Conservation (phyloP, 371 early-diverging fungal species). For the Circinella minor region DNA sequence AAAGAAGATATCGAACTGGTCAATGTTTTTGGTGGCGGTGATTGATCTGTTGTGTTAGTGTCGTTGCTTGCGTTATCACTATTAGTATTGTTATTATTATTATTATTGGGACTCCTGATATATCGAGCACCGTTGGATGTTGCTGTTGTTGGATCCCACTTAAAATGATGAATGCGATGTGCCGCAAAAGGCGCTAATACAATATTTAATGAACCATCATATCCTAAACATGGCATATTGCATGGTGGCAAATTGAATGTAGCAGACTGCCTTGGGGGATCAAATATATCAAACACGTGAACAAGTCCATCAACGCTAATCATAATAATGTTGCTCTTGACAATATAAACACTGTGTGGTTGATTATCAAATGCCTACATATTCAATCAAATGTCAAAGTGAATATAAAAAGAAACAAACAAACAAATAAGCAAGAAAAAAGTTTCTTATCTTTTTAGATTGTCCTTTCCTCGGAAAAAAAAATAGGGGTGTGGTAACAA, state of each 20-base stretch:
- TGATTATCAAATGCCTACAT: constrained; percentile 50
- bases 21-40: constrained; percentile 13
- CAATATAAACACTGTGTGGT: constrained; percentile 47
- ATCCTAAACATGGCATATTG: constrained; percentile 46
- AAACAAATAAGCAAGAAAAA: neutral
- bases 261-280: constrained; percentile 18
- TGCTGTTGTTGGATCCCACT: constrained; percentile 22
- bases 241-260: constrained; percentile 32
- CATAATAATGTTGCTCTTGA: constrained; percentile 39
- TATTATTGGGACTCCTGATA: neutral
- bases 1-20: neutral
- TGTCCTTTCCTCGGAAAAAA: neutral
- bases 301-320: constrained; percentile 46
- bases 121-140: neutral
- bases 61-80: neutral
- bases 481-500: neutral
- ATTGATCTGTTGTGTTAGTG: neutral
- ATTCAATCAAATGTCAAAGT: too few relatives aligned
- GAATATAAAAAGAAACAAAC: neutral
- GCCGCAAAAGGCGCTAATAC: constrained; percentile 44
- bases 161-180: constrained; percentile 42
- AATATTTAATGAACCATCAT: constrained; percentile 40
- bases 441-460: neutral
- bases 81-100: neutral
- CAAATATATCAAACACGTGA: constrained; percentile 38